Evolutionary conservation across 2,329 filamentous ascomycete genomes (phyloP).

Genomic region (Fonsecaea erecta): DNA sequence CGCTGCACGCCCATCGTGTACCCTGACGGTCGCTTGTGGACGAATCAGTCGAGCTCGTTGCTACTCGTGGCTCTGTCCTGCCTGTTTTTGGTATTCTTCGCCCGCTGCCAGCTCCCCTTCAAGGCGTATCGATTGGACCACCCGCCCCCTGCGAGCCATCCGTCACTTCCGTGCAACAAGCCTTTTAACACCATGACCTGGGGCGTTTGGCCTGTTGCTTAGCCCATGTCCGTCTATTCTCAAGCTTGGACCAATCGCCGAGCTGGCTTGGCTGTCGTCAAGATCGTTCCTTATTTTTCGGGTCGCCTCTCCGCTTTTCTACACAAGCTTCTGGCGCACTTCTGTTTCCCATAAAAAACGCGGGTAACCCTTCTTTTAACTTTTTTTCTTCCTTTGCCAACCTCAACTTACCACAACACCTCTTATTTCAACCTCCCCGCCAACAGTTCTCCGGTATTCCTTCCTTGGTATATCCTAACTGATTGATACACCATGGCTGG

Average conservation of each 20-base stretch:
- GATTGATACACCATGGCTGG: constrained; percentile 25
- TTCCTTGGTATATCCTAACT: constrained; percentile 4
- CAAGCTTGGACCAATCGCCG: constrained; percentile 16
- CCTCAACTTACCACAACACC: not conserved
- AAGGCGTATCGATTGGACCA: constrained; percentile 4
- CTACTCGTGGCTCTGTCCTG: constrained; percentile 28
- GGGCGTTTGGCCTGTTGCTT: constrained; percentile 15
- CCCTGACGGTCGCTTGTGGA: constrained; percentile 18
- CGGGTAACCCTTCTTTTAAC: not conserved
- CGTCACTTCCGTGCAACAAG: constrained; percentile 28
- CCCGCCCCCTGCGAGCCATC: constrained; percentile 11
- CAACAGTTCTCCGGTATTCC: not conserved
- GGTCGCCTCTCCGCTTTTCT: constrained; percentile 3
- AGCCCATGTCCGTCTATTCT: constrained; percentile 4
- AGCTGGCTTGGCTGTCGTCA: constrained; percentile 24
- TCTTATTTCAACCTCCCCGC: not conserved
- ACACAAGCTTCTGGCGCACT: constrained; percentile 8
- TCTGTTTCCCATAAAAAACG: constrained; percentile 11
- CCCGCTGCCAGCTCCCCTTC: constrained; percentile 12
- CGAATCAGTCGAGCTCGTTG: constrained; percentile 24
- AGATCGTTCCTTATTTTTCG: constrained; percentile 21
- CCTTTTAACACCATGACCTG: constrained; percentile 24
- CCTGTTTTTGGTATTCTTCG: constrained; percentile 23
- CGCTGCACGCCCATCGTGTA: constrained; percentile 9
- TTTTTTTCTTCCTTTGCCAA: not conserved